Conservation (phyloP, 441 rosid species). For the Euphorbia celastroides region DNA sequence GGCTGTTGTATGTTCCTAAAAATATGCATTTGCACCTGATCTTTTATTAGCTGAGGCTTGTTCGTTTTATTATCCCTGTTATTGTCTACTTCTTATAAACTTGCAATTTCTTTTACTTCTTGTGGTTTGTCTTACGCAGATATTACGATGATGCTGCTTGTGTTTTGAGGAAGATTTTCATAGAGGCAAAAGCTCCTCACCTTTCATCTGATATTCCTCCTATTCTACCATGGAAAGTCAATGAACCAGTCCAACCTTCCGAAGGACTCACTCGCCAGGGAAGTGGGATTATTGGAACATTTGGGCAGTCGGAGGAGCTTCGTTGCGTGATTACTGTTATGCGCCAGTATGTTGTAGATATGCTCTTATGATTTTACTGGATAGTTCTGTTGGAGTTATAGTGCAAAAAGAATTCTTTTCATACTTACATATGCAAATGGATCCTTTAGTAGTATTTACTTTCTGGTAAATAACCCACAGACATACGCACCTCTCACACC, state of each 20-base stretch:
- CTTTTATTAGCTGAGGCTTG: not conserved
- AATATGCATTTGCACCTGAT: not conserved
- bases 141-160: conserved; percentile 99
- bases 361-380: not conserved
- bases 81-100: not conserved
- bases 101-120: conserved; percentile 16
- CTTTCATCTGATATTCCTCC: conserved; percentile 94
- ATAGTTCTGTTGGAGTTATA: not conserved
- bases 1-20: not conserved
- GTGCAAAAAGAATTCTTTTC: not conserved
- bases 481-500: not conserved
- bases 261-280: conserved; percentile 98
- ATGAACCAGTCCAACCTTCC: conserved; percentile 73
- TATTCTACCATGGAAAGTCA: conserved; percentile 88
- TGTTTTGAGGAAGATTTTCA: conserved; percentile 91
- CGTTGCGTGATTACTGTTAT: conserved; percentile 97
- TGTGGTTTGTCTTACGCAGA: conserved; percentile 34
- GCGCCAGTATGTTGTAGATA: conserved; percentile 72
- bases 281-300: conserved; percentile 94
- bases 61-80: not conserved
- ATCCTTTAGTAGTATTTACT: conserved; percentile 1
- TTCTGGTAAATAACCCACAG: not conserved
- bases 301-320: conserved; percentile 97
- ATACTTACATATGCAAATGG: not conserved
- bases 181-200: conserved; percentile 99